Percentiles rank a stretch among this genome's conserved stretches.
Evolutionary conservation across 345 rosid genomes (phyloP).

Genomic region (Kernera saxatilis): DNA sequence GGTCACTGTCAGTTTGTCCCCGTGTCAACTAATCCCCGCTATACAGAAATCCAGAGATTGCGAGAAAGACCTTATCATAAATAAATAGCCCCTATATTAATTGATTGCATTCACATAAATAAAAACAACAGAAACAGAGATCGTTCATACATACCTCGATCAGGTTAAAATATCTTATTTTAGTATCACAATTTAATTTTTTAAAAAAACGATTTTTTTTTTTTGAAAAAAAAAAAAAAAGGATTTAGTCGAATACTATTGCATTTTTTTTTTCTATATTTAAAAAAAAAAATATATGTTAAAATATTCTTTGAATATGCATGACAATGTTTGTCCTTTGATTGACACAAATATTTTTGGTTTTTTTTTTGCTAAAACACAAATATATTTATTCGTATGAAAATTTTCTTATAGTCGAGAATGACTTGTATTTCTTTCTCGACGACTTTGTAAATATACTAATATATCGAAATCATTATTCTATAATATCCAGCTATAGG

Average conservation of each 20-base stretch:
- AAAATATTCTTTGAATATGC: not conserved
- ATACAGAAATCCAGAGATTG: not conserved
- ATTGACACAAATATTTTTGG: not conserved
- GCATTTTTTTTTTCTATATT: too few species aligned
- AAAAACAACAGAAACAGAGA: not conserved
- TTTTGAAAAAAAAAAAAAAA: too few species aligned
- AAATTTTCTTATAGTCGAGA: too few species aligned
- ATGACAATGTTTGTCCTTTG: not conserved
- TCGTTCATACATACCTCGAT: not conserved
- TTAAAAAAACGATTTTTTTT: too few species aligned
- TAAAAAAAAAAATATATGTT: too few species aligned
- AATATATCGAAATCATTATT: too few species aligned
- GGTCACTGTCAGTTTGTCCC: conserved; percentile 11
- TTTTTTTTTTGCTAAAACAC: too few species aligned
- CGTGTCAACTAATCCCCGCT: conserved; percentile 5
- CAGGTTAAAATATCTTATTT: not conserved
- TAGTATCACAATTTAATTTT: not conserved
- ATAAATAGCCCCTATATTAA: not conserved
- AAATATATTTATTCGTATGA: too few species aligned
- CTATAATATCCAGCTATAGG: too few species aligned
- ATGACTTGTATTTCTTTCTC: too few species aligned
- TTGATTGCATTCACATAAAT: conserved; percentile 15
- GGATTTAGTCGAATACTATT: not conserved
- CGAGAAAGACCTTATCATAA: not conserved
- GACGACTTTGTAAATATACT: too few species aligned